These are phyloP conservation scores for Schizonepeta tenuifolia DNA, from an alignment of 257 asterid genomes.

Conservation along the genomic window DNA sequence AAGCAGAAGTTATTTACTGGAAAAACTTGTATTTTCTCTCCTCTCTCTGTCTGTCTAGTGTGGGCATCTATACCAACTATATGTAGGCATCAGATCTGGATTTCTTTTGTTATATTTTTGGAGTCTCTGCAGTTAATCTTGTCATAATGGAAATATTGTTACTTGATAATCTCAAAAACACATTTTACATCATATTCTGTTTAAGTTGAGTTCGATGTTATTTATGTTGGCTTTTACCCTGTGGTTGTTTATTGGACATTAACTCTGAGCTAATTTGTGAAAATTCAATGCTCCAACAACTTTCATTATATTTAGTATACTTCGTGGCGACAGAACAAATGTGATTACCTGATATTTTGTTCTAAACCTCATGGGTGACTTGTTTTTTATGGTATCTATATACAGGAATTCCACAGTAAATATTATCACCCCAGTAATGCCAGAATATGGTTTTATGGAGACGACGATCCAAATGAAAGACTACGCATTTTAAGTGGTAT, in stretches of 20 bases:
- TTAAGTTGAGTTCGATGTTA: conserved; percentile 8
- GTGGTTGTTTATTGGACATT: background rate
- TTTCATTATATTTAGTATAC: background rate
- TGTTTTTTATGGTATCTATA: conserved; percentile 27
- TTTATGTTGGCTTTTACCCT: background rate
- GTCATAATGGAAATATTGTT: background rate
- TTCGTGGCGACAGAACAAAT: conserved; percentile 2
- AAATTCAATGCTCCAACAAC: conserved; percentile 1
- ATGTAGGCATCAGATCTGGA: background rate
- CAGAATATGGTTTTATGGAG: conserved; percentile 98
- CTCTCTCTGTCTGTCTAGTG: background rate
- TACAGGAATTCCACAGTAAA: conserved; percentile 88
- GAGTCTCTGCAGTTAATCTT: conserved; percentile 15
- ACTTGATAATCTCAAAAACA: conserved; percentile 12
- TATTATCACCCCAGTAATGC: conserved; percentile 98
- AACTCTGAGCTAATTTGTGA: background rate
- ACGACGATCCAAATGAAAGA: conserved; percentile 89
- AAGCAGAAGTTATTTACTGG: conserved; percentile 9
- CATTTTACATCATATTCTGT: background rate
- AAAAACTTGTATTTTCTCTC: conserved; percentile 8
- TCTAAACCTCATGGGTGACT: conserved; percentile 21
- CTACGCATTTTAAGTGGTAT: conserved; percentile 86
- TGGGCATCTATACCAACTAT: conserved; percentile 1
- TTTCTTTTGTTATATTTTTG: background rate
- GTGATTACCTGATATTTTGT: conserved; percentile 20